Base-by-base conservation (phyloP, 148 eudicot species). In the Amaranthus palmeri region DNA sequence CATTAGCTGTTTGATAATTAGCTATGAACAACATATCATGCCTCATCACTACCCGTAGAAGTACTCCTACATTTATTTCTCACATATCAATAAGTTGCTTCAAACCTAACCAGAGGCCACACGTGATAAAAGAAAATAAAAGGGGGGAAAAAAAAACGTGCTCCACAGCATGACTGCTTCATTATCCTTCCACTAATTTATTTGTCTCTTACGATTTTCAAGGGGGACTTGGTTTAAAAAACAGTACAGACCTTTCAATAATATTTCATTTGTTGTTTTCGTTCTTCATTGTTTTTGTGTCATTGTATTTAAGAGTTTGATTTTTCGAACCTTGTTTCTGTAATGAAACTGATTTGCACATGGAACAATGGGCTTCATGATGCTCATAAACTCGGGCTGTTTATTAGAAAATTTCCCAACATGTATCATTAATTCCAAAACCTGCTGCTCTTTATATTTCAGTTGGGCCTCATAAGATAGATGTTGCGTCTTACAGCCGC, bases 401-500 rank as follows among this genome's bases (percentile, higher is more conserved):
- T 80, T 81, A 50, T 68, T 77, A 67, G 96, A 76, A 73, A 95
- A 91, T 69, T 80, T 91, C 60, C 99, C 99, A 64, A 95, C 93
- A 74, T 84, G 92, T 57, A 86, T 73, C 47, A 86, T 80, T 82
- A 95, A 79, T 41, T 95, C 99, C 46, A 78, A 79, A 65, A 95
- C 99, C 84, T 91, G 97, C 71, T 89, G 83, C 74, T 89, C 97
- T 81, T 95, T 95, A 11, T 88, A 85, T 81, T 84, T 95, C 76
- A 91, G 71, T 76, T 95, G 99, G 52, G 99, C 97, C 63, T 91
- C 97, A 60, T 95, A 95, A 25, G 84, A 81, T 72, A 95, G 78
- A 79, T 82, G 82, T 80, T 95, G 99, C 6, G 96, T 91, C 79
- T 88, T 95, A 79, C 99, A 95, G 62, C 99, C 99, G 62, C 99